Base-by-base conservation (phyloP, 1,284 basidiomycete species). In the Cutaneotrichosporon sp. region DNA sequence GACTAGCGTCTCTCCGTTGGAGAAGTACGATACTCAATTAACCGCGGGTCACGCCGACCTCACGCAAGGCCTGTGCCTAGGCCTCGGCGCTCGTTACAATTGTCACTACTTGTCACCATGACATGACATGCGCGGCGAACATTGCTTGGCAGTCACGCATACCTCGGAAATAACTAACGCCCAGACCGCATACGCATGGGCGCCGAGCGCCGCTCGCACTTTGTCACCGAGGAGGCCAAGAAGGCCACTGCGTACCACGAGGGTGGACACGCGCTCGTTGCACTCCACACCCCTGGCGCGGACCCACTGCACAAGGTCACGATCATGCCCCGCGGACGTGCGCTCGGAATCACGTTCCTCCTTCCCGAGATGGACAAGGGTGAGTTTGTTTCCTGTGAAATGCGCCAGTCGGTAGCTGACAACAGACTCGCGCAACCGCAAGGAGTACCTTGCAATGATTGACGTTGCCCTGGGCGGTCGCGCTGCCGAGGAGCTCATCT, bases 291-390 rank as follows among this genome's bases (percentile, higher is more conserved):
- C 0, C 86, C 91, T 65, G 94, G 93, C 61, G 92, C 93, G 32
- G 92, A 93, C 86, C 94, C 94, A 34, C 81, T 97, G 69, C 94
- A 97, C 80, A 97, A 95, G 83, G 94, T 96, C 31, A 97, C 94
- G 21, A 95, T 94, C 79, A 87, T 97, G 66, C 94, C 93, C 57
- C 89, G 95, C 72, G 94, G 94, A 36, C 91, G 93, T 73, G 90
- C 92, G 21, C 85, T 97, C 40, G 95, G 95, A 69, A 83, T 93
- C 72, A 97, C 94, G 2, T 88, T 91, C 69, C 86, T 89, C 76
- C 83, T 97, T 30, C 95, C 94, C 1, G 89, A 93, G 76, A 86
- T 88, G 70, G 94, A 96, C 80, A 80, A 81, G 69, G 80, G 76
- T 75, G 36, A 67, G 72, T 52, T 26, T 13, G 30, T n/a, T 40